Percentiles rank a stretch among this genome's conserved stretches.
Conservation (phyloP, 202 grass and related monocot species). For the Dendrocalamus latiflorus region DNA sequence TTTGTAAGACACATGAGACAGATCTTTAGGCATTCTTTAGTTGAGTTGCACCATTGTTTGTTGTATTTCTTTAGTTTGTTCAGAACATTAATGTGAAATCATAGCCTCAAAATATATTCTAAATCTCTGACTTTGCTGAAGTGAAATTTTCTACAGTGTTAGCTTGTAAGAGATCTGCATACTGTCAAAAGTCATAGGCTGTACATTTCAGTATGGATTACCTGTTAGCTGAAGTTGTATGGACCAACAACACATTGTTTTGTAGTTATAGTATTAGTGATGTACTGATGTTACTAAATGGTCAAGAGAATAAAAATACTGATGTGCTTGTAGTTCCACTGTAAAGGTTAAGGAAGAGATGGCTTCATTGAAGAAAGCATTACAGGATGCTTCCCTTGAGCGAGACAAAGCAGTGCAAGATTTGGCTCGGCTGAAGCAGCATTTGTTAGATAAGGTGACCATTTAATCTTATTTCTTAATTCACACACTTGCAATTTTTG, state of each 20-base stretch:
- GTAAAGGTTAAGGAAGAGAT: conserved; percentile 82
- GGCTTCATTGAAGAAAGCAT: conserved; percentile 48
- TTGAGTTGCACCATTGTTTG: too few relatives aligned
- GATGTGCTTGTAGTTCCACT: conserved; percentile 47
- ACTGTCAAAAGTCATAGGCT: not conserved
- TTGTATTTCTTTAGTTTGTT: too few relatives aligned
- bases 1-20: not conserved
- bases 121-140: not conserved
- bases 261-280: not conserved
- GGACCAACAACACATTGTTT: not conserved
- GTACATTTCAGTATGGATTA: conserved; percentile 15
- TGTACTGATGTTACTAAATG: conserved; percentile 14
- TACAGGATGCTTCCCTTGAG: conserved; percentile 49
- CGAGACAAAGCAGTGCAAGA: conserved; percentile 83
- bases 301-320: conserved; percentile 36
- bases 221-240: not conserved
- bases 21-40: not conserved
- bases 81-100: too few relatives aligned
- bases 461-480: conserved; percentile 6
- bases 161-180: conserved; percentile 19
- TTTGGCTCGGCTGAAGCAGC: conserved; percentile 84
- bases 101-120: not conserved
- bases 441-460: conserved; percentile 91
- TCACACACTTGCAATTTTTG: not conserved
- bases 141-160: conserved; percentile 7